phyloP scores from a whole-genome alignment of 306 rosid genomes.

The Albizia julibrissin region DNA sequence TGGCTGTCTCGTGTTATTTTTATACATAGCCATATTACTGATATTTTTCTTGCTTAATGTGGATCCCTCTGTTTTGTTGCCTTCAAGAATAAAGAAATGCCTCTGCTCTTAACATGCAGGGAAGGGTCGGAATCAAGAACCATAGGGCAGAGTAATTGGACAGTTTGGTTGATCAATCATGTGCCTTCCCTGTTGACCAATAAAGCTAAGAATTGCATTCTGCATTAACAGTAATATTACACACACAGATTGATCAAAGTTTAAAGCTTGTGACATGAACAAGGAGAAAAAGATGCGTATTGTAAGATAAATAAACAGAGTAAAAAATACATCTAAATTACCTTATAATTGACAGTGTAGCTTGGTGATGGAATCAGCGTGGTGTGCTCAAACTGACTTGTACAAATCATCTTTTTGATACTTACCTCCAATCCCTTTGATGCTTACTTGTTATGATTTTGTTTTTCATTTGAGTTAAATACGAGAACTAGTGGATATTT shows the following conservation, averaged over 20 bases:
- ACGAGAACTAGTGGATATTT: background rate
- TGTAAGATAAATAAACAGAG: background rate
- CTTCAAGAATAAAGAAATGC: conserved; percentile 32
- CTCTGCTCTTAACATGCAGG: conserved; percentile 8
- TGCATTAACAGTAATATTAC: background rate
- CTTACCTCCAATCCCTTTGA: conserved; percentile 25
- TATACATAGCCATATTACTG: conserved; percentile 35
- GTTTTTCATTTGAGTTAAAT: conserved; percentile 37
- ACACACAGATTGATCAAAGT: background rate
- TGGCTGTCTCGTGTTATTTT: conserved; percentile 33
- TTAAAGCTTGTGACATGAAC: background rate
- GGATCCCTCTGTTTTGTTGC: conserved; percentile 24
- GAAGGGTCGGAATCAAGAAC: conserved; percentile 22
- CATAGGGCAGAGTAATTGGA: conserved; percentile 19
- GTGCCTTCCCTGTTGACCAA: conserved; percentile 21
- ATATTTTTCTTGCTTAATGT: conserved; percentile 16
- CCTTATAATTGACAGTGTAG: conserved; percentile 53
- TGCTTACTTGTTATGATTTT: conserved; percentile 30
- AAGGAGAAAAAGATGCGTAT: background rate
- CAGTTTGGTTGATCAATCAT: conserved; percentile 44
- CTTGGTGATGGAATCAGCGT: conserved; percentile 43
- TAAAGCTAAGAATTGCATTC: background rate
- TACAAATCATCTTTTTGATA: conserved; percentile 35
- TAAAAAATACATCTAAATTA: conserved; percentile 30
- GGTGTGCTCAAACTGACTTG: conserved; percentile 25